Evolutionary conservation across 768 basidiomycete genomes (phyloP), one percentile per base, ranked within the genome.

Genomic region (Porphyrellus cyaneotinctus): DNA sequence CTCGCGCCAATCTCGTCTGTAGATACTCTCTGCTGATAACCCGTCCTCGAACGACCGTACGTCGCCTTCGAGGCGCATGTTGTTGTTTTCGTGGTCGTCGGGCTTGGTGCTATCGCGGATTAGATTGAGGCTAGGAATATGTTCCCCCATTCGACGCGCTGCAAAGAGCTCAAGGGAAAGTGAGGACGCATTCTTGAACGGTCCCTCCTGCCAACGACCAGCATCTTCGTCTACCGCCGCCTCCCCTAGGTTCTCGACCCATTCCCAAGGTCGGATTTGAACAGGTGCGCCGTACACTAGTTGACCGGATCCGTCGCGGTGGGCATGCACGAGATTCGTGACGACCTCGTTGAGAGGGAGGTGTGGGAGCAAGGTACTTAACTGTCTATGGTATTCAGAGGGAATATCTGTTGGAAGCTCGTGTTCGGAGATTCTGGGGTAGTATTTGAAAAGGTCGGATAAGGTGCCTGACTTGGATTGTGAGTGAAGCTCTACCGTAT

Each of bases 221-320:
- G 73, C 72, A 11, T 78, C 77, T 28, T 74, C 77, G 11, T 74
- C 64, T 24, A 79, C 30, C 0, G 39, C 78, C 4, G 73, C 57
- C 12, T 71, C 61, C 10, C 88, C 88, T 4, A 91, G 62, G 63
- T 85, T 81, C 67, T 92, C 89, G 8, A 84, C 81, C 88, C 89
- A 91, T 66, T 92, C 89, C 89, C 89, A 92, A 4, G 90, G 87
- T 30, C 83, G 79, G 67, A 90, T 88, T 51, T 80, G 73, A 17
- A 91, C 85, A 2, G 79, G 75, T 5, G 70, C 63, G 18, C 78
- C 76, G 53, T 74, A 72, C 3, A 81, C 62, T 6, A 81, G 53
- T 17, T 76, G 73, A 0, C 85, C 86, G 13, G 70, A 70, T 2
- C 70, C 46, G 56, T 89, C 86, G 24, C 76, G 77, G 53, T 83